Base-by-base conservation (phyloP, 768 basidiomycete genomes). In the Exidia glandulosa region DNA sequence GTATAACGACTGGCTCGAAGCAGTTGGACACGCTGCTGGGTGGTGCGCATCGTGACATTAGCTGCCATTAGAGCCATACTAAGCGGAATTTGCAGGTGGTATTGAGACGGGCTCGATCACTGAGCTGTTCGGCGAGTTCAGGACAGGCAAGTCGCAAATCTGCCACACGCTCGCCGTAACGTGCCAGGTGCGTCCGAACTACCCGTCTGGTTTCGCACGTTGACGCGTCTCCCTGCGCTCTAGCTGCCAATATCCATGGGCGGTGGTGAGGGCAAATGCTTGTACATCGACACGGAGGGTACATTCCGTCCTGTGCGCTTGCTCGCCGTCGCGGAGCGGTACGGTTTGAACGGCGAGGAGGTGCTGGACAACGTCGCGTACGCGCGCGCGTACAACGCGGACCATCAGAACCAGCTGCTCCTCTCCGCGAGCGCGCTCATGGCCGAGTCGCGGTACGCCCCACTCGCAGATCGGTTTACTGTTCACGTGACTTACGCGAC, bases 81-180 rank as follows among this genome's bases (percentile, higher is more conserved):
- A 32, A n/a, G 32, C 50, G 30, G 9, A 25, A 19, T 61, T 3
- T n/a, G 27, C 62, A 91, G 90, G 90, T 58, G 96, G 96, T 9
- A 91, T 99, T 66, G 96, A 99, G 76, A 99, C 96, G 19, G 96
- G 96, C 45, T 88, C 94, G 1, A 96, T 99, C 69, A 99, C 96
- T 0, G 96, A 99, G 72, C 77, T 99, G 30, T 97, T 96, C 74
- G 96, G 95, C 60, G 96, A 99, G 75, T 99, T 99, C 74, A 81
- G 96, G 64, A 98, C 96, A 10, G 96, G 96, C 59, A 98, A 99
- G 74, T 95, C 92, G 27, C 96, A 99, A 69, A 81, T 99, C 54
- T 98, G 96, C 70, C 96, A 99, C 70, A 97, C 95, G 0, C 84
- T 99, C 52, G 94, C 96, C 3, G 96, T 97, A 12, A 97, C 96